A percentile compares a stretch with the other conserved stretches of the same genome.
Conservation (phyloP, 2,329 filamentous ascomycete species). For the Apiospora hydei region DNA sequence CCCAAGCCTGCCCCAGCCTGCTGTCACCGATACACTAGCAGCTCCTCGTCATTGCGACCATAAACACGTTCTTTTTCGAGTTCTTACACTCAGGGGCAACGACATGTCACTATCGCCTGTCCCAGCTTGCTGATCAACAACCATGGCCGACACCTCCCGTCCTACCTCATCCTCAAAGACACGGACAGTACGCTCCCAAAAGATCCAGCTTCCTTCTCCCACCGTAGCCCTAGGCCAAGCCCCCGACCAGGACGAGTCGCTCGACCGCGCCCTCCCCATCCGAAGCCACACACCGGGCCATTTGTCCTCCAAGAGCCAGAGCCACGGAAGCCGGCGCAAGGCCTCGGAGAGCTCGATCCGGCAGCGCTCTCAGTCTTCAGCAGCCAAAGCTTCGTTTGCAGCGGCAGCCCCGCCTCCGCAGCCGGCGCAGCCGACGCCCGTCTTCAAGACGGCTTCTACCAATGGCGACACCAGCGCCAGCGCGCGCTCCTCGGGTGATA, state of each 20-base stretch:
- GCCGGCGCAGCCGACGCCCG: slow-evolving; percentile 29
- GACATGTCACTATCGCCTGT: slow-evolving; percentile 19
- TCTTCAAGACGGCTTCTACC: slow-evolving; percentile 29
- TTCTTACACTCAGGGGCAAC: slow-evolving; percentile 9
- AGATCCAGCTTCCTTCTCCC: slow-evolving; percentile 52
- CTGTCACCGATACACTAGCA: slow-evolving; percentile 9
- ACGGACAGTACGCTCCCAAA: slow-evolving; percentile 61
- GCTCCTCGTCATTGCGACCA: slow-evolving; percentile 12
- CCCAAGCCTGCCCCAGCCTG: slow-evolving; percentile 12
- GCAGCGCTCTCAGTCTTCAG: slow-evolving; percentile 59
- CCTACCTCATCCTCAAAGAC: slow-evolving; percentile 46
- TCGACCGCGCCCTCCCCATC: slow-evolving; percentile 47
- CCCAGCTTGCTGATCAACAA: slow-evolving; percentile 22
- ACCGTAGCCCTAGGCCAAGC: slow-evolving; percentile 40
- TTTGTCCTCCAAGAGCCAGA: slow-evolving; percentile 63
- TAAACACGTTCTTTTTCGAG: slow-evolving; percentile 17
- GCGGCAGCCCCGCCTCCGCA: slow-evolving; percentile 38
- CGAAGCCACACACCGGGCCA: slow-evolving; percentile 70
- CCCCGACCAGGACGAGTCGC: slow-evolving; percentile 44
- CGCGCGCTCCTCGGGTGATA: slow-evolving; percentile 34
- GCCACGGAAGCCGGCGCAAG: slow-evolving; percentile 51
- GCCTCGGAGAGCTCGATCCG: slow-evolving; percentile 61
- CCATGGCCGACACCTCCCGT: slow-evolving; percentile 42
- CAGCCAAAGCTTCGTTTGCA: slow-evolving; percentile 43
- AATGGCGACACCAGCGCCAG: slow-evolving; percentile 32